These are phyloP conservation scores for Crinitomyces ghanaensis DNA, from an alignment of 805 yeast species.

Conservation along the genomic window DNA sequence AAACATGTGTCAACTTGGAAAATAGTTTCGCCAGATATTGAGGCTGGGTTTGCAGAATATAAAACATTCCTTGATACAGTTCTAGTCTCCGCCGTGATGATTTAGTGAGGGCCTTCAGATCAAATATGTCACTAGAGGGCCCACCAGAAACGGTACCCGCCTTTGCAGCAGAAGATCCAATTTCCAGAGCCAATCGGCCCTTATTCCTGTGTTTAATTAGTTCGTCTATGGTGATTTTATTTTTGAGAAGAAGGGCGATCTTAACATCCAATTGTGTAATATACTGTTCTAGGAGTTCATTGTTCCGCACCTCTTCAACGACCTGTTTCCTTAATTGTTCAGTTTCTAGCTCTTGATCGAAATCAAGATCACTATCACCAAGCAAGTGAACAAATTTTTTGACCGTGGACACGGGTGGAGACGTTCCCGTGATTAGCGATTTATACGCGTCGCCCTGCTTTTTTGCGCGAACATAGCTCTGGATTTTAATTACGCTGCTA, in stretches of 20 bases:
- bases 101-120: constrained; percentile 29
- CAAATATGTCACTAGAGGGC: constrained; percentile 25
- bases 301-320: constrained; percentile 54
- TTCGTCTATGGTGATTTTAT: constrained; percentile 69
- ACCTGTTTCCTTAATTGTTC: constrained; percentile 59
- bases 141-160: constrained; percentile 7
- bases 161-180: constrained; percentile 6
- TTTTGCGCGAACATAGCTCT: constrained; percentile 58
- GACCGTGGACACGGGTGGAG: constrained; percentile 71
- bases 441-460: constrained; percentile 63
- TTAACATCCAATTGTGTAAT: constrained; percentile 71
- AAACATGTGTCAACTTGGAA: constrained; percentile 21
- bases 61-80: constrained; percentile 66
- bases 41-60: constrained; percentile 75
- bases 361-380: constrained; percentile 61
- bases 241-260: constrained; percentile 64
- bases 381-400: constrained; percentile 65
- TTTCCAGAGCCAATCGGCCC: no score
- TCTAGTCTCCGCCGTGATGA: constrained; percentile 40
- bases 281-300: constrained; percentile 61
- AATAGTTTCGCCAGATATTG: constrained; percentile 52
- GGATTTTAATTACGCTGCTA: constrained; percentile 57
- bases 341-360: constrained; percentile 60
- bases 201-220: constrained; percentile 35
- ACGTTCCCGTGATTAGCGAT: constrained; percentile 52